Evolutionary conservation across 179 eudicot species (phyloP).

Genomic region (Patellifolia procumbens): DNA sequence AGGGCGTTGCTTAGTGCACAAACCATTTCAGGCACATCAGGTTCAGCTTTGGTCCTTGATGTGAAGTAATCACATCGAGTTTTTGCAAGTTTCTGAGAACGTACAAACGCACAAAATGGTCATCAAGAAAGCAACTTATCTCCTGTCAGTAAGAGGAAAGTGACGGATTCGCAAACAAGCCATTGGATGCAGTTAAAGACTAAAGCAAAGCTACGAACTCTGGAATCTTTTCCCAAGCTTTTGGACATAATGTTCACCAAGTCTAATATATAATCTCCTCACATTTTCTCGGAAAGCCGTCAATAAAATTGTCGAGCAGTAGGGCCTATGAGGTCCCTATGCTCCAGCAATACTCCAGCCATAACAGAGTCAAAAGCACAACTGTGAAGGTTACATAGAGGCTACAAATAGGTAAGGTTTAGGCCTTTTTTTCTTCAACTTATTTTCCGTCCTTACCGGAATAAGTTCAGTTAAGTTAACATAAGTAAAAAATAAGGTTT

Average conservation of each 20-base stretch:
- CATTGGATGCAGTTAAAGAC: not conserved
- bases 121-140: not conserved
- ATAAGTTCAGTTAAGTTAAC: too few species aligned
- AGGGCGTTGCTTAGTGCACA: slow-evolving; percentile 12
- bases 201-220: not conserved
- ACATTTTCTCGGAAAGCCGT: not conserved
- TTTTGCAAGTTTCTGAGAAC: not conserved
- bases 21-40: slow-evolving; percentile 9
- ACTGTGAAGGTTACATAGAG: not conserved
- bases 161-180: not conserved
- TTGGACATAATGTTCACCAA: not conserved
- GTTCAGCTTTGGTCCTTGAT: slow-evolving; percentile 12
- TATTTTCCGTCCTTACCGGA: too few species aligned
- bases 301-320: not conserved
- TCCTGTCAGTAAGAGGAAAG: not conserved
- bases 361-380: not conserved
- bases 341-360: not conserved
- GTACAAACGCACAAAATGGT: slow-evolving; percentile 3
- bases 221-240: not conserved
- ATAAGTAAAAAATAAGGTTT: too few species aligned
- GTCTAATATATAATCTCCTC: not conserved
- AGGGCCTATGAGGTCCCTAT: not conserved
- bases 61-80: slow-evolving; percentile 8
- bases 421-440: too few species aligned
- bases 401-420: too few species aligned